These are phyloP conservation scores for Mortierella sp. DNA, from an alignment of 371 early-diverging fungal species.

Conservation along the genomic window DNA sequence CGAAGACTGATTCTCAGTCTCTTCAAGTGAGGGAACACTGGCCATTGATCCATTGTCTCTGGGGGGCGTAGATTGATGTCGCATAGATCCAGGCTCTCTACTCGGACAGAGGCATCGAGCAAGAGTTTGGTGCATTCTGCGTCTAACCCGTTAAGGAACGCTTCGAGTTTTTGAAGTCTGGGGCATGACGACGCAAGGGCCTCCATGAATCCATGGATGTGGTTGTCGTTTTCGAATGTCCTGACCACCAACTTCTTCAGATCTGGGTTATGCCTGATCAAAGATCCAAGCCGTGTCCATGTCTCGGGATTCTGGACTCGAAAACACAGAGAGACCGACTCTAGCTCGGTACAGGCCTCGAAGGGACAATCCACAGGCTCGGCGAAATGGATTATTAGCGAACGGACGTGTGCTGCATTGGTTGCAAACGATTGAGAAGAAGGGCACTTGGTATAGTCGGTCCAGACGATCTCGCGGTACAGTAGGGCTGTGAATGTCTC, in stretches of 20 bases:
- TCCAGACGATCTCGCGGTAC: not conserved
- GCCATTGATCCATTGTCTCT: not conserved
- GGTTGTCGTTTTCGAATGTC: too few relatives aligned
- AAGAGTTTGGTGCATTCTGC: not conserved
- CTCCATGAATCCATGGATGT: not conserved
- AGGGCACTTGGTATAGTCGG: not conserved
- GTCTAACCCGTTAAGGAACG: too few relatives aligned
- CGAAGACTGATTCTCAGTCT: not conserved
- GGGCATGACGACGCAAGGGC: not conserved
- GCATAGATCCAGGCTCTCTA: not conserved
- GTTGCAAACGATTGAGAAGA: not conserved
- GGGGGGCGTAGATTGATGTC: not conserved
- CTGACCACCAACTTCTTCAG: too few relatives aligned
- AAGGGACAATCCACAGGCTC: not conserved
- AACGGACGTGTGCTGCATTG: not conserved
- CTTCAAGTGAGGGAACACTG: not conserved
- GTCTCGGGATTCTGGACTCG: too few relatives aligned
- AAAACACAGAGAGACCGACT: not conserved
- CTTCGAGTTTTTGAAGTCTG: not conserved
- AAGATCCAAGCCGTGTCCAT: not conserved
- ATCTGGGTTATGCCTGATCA: not conserved
- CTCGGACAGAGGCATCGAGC: not conserved
- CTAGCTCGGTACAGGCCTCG: not conserved
- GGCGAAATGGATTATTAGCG: not conserved
- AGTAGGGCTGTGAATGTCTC: not conserved